Base-by-base conservation (phyloP, 495 filamentous ascomycete genomes). In the Sabuloglossum arenarium region DNA sequence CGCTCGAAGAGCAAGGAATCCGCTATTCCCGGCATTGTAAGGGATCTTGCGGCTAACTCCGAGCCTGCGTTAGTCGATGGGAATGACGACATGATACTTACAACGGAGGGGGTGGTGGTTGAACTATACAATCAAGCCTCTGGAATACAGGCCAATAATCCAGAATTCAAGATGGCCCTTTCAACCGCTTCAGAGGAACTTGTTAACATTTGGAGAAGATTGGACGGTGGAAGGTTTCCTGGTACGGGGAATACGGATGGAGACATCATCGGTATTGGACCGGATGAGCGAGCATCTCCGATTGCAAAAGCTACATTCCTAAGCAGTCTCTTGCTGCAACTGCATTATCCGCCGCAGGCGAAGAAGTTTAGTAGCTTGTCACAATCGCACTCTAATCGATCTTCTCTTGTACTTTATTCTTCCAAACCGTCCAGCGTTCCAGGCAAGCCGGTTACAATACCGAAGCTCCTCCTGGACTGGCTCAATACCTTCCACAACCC, bases 401-500 rank as follows among this genome's bases (percentile, higher is more conserved):
- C 19, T 21, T 43, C 49, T 21, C 55, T 54, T 4, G 53, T 31
- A 2, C 43, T 24, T 39, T 43, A 59, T 16, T 19, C 57, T 52
- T 53, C 43, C 42, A 51, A 62, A 63, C 45, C 65, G 64, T 54
- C 57, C 3, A 30, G 3, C 16, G 51, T 14, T 14, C 29, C 24
- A 28, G 51, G 55, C 31, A 6, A n/a, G 21, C 37, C 53, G 1
- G 31, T 57, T 34, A 75, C 84, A 6, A 68, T 90, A 6, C 85
- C 88, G 14, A 79, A 80, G 59, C 72, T 86, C 29, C 70, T 96
- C 16, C 73, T 93, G 24, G 75, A 82, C 58, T 96, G 88, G 88
- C 70, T 93, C 37, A 73, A 85, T 53, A 71, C 71, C 2, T 74
- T 83, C 60, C 81, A 90, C 62, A 73, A 79, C 49, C 69, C 81